Conservation (phyloP, 1,284 basidiomycete genomes). For the Trichosporon sp. region DNA sequence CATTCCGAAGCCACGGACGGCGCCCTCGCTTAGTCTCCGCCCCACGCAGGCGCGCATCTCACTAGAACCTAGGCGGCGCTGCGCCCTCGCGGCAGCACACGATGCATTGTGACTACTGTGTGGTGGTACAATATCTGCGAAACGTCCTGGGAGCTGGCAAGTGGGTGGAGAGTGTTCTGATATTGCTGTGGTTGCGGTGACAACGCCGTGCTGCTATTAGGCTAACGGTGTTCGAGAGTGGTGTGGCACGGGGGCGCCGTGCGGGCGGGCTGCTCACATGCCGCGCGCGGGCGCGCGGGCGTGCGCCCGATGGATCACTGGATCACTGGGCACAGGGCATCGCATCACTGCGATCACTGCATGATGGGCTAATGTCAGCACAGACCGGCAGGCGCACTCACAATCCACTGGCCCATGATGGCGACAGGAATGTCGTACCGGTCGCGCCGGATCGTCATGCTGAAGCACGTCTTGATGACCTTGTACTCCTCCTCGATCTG, state of each 20-base stretch:
- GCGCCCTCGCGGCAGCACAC: not conserved
- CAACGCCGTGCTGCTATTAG: not conserved
- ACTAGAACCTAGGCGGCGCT: too few species aligned
- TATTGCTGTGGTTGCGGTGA: not conserved
- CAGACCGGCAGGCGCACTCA: slow-evolving; percentile 22
- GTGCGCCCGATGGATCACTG: too few species aligned
- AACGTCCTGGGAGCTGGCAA: not conserved
- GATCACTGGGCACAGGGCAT: too few species aligned
- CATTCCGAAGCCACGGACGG: too few species aligned
- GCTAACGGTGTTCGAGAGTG: not conserved
- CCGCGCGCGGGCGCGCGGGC: too few species aligned
- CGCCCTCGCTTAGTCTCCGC: too few species aligned
- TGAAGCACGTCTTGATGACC: slow-evolving; percentile 88
- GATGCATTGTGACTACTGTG: not conserved
- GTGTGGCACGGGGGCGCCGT: not conserved
- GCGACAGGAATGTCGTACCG: slow-evolving; percentile 77
- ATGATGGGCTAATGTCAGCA: slow-evolving; percentile 11
- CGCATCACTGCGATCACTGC: not conserved
- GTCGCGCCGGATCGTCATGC: slow-evolving; percentile 87
- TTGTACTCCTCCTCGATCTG: slow-evolving; percentile 58
- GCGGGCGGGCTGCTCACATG: not conserved
- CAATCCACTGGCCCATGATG: slow-evolving; percentile 62
- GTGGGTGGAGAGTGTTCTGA: not conserved
- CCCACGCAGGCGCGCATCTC: too few species aligned
- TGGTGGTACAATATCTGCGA: not conserved